Conservation (phyloP, 768 basidiomycete species). For the Boletus tomentosulus region DNA sequence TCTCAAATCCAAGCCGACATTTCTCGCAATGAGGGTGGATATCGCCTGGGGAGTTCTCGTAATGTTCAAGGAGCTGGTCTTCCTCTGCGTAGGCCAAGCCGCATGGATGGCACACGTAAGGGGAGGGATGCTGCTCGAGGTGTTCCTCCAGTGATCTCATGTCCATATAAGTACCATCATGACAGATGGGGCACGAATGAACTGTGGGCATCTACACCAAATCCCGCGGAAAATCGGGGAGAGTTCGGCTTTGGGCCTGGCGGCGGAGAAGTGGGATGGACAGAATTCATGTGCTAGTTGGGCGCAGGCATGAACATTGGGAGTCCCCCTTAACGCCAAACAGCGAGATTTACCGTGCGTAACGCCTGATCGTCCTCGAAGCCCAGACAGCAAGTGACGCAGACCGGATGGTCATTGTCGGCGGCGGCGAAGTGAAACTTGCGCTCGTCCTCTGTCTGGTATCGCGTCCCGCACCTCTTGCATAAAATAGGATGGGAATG, state of each 20-base stretch:
- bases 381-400: slow-evolving; percentile 30
- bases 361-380: slow-evolving; percentile 34
- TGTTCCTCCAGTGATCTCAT: slow-evolving; percentile 23
- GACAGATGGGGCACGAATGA: slow-evolving; percentile 31
- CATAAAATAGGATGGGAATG: slow-evolving; percentile 27
- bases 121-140: slow-evolving; percentile 26
- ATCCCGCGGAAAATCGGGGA: slow-evolving; percentile 9
- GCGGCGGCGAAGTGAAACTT: slow-evolving; percentile 37
- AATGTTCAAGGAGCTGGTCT: slow-evolving; percentile 38
- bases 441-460: slow-evolving; percentile 34
- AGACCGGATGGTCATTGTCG: slow-evolving; percentile 35
- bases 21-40: slow-evolving; percentile 35
- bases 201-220: slow-evolving; percentile 12
- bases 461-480: slow-evolving; percentile 29
- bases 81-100: slow-evolving; percentile 26
- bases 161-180: slow-evolving; percentile 30
- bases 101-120: slow-evolving; percentile 25
- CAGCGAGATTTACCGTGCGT: slow-evolving; percentile 23
- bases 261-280: slow-evolving; percentile 14
- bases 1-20: slow-evolving; percentile 35
- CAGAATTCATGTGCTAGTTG: slow-evolving; percentile 16
- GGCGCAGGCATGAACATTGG: slow-evolving; percentile 7
- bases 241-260: slow-evolving; percentile 8
- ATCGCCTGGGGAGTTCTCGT: slow-evolving; percentile 31
- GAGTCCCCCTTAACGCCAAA: slow-evolving; percentile 3